phyloP scores from a whole-genome alignment of 1,284 basidiomycete species.

The Rhodotorula sp. region DNA sequence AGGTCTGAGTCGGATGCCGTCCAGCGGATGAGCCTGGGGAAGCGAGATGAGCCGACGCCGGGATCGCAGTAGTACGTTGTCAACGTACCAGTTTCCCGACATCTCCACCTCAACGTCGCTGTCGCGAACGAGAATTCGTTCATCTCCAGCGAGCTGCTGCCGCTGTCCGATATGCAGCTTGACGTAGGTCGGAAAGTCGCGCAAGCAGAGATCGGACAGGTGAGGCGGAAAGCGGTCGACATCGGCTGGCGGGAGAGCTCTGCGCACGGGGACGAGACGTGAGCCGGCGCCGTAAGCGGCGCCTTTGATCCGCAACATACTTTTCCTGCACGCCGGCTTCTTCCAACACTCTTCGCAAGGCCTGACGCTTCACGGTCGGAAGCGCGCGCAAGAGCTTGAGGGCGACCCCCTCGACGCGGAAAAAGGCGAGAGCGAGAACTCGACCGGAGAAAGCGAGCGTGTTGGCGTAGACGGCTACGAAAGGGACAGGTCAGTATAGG shows the following conservation, averaged over 20 bases:
- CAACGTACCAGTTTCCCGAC: constrained; percentile 43
- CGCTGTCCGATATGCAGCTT: constrained; percentile 17
- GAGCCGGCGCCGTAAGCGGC: not conserved
- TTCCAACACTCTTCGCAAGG: constrained; percentile 48
- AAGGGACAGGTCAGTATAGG: not conserved
- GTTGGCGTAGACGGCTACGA: constrained; percentile 53
- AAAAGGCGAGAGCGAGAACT: constrained; percentile 55
- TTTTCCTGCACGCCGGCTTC: constrained; percentile 39
- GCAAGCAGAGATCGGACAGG: constrained; percentile 31
- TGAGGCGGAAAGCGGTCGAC: constrained; percentile 27
- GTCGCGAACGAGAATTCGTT: constrained; percentile 34
- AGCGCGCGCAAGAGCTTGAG: constrained; percentile 54
- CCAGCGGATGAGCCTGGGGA: constrained; percentile 45
- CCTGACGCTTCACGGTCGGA: constrained; percentile 51
- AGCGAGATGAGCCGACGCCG: not conserved
- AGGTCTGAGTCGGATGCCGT: constrained; percentile 54
- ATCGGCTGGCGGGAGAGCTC: constrained; percentile 21
- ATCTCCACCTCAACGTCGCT: constrained; percentile 38
- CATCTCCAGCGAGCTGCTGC: not conserved
- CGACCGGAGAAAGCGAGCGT: constrained; percentile 54
- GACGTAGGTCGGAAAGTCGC: constrained; percentile 28
- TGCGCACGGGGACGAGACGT: not conserved
- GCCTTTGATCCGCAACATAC: constrained; percentile 7
- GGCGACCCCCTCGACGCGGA: constrained; percentile 54
- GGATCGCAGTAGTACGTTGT: not conserved